Base-by-base conservation (phyloP, 768 basidiomycete genomes). In the Lactarius hatsudake region DNA sequence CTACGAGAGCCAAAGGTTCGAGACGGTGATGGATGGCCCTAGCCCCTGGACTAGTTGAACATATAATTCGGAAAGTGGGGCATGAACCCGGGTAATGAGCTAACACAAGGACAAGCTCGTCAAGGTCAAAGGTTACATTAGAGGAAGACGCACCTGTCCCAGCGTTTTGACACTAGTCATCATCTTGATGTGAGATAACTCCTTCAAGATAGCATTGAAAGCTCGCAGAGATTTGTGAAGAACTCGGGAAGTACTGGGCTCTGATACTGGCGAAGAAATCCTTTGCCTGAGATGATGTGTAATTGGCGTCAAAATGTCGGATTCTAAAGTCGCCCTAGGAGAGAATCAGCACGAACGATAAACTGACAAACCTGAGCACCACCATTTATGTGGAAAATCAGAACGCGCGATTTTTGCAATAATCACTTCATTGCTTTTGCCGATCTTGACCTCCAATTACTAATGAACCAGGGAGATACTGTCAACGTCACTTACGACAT, bases 301-400 rank as follows among this genome's bases (percentile, higher is more conserved):
- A 65, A 96, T 83, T 42, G 81, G 74, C 38, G 75, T 75, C 70
- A 89, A 78, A 12, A 94, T 80, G 58, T 81, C 76, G 7, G 79
- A 76, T 26, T 90, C 75, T 10, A 91, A 80, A 58, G 78, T 81
- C 18, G 86, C 82, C 91, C 91, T 92, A 58, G 59, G 38, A 61
- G 17, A 17, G 2, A 7, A 20, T 62, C 45, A 56, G 43, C 18
- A 7, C 4, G 23, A 36, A 55, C n/a, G 26, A 43, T 55, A 20
- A 53, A 48, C 30, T 15, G 57, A 59, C 23, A 20, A 53, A 43
- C 9, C 8, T 51, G 42, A 26, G 61, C 80, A 66, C 23, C 74
- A 90, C 94, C 94, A 96, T 45, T 81, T 81, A 38, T 73, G 76
- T 10, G 92, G 91, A 74, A 85, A 94, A 72, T 96, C 94, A 26